phyloP scores from a whole-genome alignment of 345 rosid species.

The Dipteronia sinensis region DNA sequence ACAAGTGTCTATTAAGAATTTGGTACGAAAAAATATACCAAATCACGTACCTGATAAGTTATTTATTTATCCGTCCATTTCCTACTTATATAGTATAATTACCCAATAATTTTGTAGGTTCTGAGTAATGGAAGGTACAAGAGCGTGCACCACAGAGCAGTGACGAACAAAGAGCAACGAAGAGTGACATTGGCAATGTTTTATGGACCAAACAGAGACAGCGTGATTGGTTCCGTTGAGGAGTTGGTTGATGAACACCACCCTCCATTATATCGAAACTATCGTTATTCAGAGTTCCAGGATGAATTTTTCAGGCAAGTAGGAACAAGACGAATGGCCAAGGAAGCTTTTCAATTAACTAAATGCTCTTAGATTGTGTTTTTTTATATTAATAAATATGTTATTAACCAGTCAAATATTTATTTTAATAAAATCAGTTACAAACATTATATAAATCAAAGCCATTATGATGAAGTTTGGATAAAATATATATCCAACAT shows the following conservation, averaged over 20 bases:
- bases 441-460: no score
- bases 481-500: no score
- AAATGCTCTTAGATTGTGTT: no score
- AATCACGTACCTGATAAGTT: no score
- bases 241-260: constrained; percentile 23
- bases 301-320: constrained; percentile 20
- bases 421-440: no score
- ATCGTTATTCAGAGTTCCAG: constrained; percentile 8
- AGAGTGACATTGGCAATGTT: constrained; percentile 20
- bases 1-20: accelerated
- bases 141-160: constrained; percentile 26
- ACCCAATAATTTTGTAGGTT: background rate
- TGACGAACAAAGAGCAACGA: constrained; percentile 10
- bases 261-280: constrained; percentile 12
- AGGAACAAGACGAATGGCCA: constrained; percentile 21
- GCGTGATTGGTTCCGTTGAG: constrained; percentile 20
- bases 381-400: no score
- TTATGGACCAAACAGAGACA: constrained; percentile 9
- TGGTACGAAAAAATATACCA: no score
- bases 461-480: no score
- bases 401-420: no score
- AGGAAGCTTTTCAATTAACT: constrained; percentile 8
- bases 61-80: no score
- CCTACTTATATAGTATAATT: no score
- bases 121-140: background rate